Conservation (phyloP, 768 basidiomycete species). For the Chlorophyllum brunneum region DNA sequence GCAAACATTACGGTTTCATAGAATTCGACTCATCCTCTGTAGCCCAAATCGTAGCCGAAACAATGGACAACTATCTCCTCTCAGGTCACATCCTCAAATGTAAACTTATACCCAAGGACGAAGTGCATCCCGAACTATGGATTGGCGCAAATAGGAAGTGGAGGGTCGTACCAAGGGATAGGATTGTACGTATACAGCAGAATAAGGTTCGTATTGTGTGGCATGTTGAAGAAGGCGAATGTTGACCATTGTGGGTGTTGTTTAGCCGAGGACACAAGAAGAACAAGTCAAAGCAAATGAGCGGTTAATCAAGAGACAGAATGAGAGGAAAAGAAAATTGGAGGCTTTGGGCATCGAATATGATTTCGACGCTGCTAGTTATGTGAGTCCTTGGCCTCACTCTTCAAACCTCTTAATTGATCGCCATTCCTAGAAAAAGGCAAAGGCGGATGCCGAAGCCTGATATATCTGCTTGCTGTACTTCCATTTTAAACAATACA, state of each 20-base stretch:
- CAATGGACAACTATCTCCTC: constrained; percentile 98
- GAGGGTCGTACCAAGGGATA: constrained; percentile 69
- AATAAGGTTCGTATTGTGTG: constrained; percentile 62
- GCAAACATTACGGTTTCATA: constrained; percentile 96
- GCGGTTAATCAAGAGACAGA: constrained; percentile 73
- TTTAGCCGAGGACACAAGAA: constrained; percentile 68
- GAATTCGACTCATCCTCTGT: constrained; percentile 90
- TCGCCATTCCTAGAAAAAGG: constrained; percentile 21
- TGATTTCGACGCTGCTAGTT: constrained; percentile 75
- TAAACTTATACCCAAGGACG: constrained; percentile 82
- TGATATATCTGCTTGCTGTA: constrained; percentile 15
- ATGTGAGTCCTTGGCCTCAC: constrained; percentile 50
- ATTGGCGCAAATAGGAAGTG: constrained; percentile 95
- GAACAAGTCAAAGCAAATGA: constrained; percentile 62
- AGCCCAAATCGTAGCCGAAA: constrained; percentile 93
- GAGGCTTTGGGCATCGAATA: constrained; percentile 83
- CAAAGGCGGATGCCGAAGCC: constrained; percentile 16
- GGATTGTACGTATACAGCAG: constrained; percentile 67
- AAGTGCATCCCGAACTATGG: constrained; percentile 94
- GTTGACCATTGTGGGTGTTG: background rate
- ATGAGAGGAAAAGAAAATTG: constrained; percentile 73
- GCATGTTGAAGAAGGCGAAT: background rate
- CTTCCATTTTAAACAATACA: too few species aligned
- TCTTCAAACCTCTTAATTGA: constrained; percentile 1
- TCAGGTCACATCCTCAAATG: constrained; percentile 92